Evolutionary conservation across 2,329 filamentous ascomycete genomes (phyloP).

Genomic region (Penicillium freii): DNA sequence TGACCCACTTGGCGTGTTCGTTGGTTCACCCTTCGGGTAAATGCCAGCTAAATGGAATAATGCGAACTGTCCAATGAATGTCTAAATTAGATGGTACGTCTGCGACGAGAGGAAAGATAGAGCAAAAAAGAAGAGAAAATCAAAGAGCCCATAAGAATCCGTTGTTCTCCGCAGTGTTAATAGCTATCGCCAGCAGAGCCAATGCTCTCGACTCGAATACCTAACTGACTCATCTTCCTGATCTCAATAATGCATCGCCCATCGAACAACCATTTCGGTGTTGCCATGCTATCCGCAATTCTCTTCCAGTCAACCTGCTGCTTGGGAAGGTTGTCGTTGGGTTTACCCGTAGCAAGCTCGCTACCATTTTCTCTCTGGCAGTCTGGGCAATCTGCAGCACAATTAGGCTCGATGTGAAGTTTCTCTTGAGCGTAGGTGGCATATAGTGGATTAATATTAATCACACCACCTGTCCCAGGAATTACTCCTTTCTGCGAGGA

Average conservation of each 20-base stretch:
- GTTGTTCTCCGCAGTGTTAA: not conserved
- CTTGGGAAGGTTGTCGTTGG: slow-evolving; percentile 4
- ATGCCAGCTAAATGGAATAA: not conserved
- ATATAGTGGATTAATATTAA: not conserved
- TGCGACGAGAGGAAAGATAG: not conserved
- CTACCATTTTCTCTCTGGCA: slow-evolving; percentile 10
- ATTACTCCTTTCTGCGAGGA: no score
- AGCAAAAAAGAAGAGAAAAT: not conserved
- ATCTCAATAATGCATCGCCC: slow-evolving; percentile 17
- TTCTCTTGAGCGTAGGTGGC: not conserved
- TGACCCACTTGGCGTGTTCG: no score
- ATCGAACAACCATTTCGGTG: slow-evolving; percentile 19
- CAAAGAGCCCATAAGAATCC: not conserved
- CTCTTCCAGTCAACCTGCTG: slow-evolving; percentile 15
- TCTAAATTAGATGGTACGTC: not conserved
- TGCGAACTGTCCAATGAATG: not conserved
- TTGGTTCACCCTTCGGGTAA: not conserved
- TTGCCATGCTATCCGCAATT: slow-evolving; percentile 11
- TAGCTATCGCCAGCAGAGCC: slow-evolving; percentile 8
- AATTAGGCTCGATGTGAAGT: slow-evolving; percentile 11
- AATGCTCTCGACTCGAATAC: slow-evolving; percentile 19
- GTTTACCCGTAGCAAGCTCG: not conserved
- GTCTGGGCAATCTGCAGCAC: slow-evolving; percentile 17
- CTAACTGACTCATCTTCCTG: slow-evolving; percentile 14
- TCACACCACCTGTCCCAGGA: not conserved